Conservation (phyloP, 163 green algal genomes). For the Scenedesmus sp. region DNA sequence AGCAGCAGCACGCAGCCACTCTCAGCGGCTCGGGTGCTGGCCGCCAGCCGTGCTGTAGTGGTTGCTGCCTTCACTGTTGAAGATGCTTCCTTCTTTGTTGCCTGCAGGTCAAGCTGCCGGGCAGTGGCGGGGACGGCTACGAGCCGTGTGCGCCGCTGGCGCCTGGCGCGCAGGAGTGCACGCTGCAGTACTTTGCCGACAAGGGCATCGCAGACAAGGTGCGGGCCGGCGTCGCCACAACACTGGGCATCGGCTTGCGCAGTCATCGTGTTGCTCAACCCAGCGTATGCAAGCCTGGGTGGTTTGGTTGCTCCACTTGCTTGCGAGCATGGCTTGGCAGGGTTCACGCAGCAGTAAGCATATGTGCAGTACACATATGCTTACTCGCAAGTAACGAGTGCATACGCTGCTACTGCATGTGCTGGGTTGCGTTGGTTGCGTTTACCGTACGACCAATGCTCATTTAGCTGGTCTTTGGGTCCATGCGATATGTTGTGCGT, state of each 20-base stretch:
- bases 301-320: not conserved
- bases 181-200: slow-evolving; percentile 78
- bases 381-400: too few relatives aligned
- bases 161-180: slow-evolving; percentile 69
- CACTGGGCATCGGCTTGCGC: not conserved
- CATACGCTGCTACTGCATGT: too few relatives aligned
- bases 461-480: too few relatives aligned
- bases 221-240: not conserved
- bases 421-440: too few relatives aligned
- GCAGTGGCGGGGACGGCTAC: slow-evolving; percentile 54
- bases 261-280: too few relatives aligned
- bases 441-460: too few relatives aligned
- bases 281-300: not conserved
- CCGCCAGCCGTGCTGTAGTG: too few relatives aligned
- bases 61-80: not conserved
- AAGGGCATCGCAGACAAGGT: slow-evolving; percentile 70
- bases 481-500: not conserved
- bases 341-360: too few relatives aligned
- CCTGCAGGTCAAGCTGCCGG: slow-evolving; percentile 28
- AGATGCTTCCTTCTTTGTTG: not conserved
- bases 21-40: too few relatives aligned
- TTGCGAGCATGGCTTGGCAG: not conserved
- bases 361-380: too few relatives aligned
- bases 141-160: slow-evolving; percentile 72
- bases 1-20: not conserved